Evolutionary conservation across 148 eudicot species (phyloP).

Genomic region (Agrostemma githago): DNA sequence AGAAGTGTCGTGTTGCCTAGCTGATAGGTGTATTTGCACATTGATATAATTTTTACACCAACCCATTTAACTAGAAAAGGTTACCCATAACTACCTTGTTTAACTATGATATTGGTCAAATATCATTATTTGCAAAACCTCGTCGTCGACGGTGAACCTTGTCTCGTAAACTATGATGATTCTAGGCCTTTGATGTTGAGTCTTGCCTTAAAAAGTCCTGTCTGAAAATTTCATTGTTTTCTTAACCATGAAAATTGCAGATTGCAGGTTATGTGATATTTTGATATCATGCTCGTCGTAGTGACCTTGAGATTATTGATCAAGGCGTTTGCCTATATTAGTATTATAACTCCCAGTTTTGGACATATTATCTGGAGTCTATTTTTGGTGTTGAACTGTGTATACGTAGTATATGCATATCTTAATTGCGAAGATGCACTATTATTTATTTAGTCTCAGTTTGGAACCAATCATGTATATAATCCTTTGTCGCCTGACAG

Average conservation of each 20-base stretch:
- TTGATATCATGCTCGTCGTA: not conserved
- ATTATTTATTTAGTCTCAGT: constrained; percentile 18
- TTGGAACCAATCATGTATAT: constrained; percentile 33
- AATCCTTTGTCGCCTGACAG: constrained; percentile 20
- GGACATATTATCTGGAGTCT: constrained; percentile 32
- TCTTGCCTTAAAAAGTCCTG: not conserved
- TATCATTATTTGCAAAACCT: not conserved
- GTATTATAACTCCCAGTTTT: constrained; percentile 35
- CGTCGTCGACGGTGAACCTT: not conserved
- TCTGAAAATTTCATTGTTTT: not conserved
- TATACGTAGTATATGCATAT: constrained; percentile 30
- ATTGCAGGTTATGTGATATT: not conserved
- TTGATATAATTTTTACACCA: not conserved
- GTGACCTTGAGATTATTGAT: constrained; percentile 10
- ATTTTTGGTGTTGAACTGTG: constrained; percentile 26
- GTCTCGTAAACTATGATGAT: not conserved
- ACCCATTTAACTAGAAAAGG: not conserved
- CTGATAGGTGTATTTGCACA: too few species aligned
- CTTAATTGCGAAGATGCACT: constrained; percentile 28
- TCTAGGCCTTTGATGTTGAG: not conserved
- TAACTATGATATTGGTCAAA: too few species aligned
- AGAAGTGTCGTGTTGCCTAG: too few species aligned
- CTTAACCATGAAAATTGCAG: not conserved
- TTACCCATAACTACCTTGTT: too few species aligned
- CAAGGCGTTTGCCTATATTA: constrained; percentile 24